These are phyloP conservation scores for Phoenix dactylifera DNA, from an alignment of 176 grass and related monocot species.

Conservation along the genomic window DNA sequence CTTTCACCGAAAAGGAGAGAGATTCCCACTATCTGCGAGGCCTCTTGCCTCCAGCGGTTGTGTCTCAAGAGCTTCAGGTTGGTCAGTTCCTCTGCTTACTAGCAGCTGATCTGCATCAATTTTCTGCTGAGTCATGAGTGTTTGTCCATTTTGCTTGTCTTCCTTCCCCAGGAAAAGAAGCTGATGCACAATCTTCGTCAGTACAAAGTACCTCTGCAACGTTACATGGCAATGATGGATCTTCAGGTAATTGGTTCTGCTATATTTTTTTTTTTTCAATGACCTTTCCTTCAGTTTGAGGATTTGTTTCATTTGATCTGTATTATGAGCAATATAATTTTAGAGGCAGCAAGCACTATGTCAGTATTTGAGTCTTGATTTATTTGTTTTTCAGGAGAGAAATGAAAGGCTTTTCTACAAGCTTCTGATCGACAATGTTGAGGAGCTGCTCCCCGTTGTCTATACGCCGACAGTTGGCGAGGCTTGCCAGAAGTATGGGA, in stretches of 20 bases:
- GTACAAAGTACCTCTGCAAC: constrained; percentile 76
- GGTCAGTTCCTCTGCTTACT: background rate
- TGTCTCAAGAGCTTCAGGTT: constrained; percentile 76
- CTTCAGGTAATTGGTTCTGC: constrained; percentile 54
- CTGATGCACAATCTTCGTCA: constrained; percentile 75
- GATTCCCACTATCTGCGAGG: constrained; percentile 89
- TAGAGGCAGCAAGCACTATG: too few relatives aligned
- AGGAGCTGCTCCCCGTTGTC: constrained; percentile 86
- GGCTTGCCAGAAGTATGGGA: constrained; percentile 99
- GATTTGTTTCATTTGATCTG: too few relatives aligned
- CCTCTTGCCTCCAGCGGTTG: constrained; percentile 76
- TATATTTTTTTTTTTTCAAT: background rate
- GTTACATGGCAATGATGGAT: constrained; percentile 97
- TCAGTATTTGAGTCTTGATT: background rate
- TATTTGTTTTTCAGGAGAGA: constrained; percentile 45
- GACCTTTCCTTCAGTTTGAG: background rate
- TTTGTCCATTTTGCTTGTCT: background rate
- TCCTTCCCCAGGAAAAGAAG: constrained; percentile 60
- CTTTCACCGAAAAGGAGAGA: constrained; percentile 73
- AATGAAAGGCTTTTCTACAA: constrained; percentile 98
- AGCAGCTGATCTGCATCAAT: background rate
- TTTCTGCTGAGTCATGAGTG: background rate
- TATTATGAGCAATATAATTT: too few relatives aligned
- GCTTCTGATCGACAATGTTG: constrained; percentile 95
- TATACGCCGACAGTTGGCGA: constrained; percentile 98